phyloP scores from a whole-genome alignment of 345 rosid genomes.

The Cardamine chenopodiifolia region DNA sequence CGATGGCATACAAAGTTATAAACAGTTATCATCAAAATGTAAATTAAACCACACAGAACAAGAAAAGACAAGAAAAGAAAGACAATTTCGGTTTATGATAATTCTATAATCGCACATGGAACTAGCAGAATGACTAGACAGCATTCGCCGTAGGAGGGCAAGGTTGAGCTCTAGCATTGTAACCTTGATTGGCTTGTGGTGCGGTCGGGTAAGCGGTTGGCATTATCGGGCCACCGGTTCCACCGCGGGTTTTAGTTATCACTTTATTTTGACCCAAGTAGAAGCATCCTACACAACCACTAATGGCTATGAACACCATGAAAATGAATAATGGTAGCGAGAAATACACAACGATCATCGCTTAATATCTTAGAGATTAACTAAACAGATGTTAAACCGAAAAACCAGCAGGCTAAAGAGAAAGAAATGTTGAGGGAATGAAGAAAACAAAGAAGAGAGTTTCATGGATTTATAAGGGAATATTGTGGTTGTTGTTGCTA shows the following conservation, averaged over 20 bases:
- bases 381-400: not conserved
- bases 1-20: not conserved
- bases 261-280: slow-evolving; percentile 31
- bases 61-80: not conserved
- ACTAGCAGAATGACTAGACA: slow-evolving; percentile 20
- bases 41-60: slow-evolving; percentile 10
- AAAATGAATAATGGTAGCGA: slow-evolving; percentile 35
- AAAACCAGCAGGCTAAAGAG: not conserved
- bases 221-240: slow-evolving; percentile 9
- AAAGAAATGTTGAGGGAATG: not conserved
- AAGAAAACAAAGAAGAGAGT: slow-evolving; percentile 6
- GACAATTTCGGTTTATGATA: not conserved
- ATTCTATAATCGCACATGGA: not conserved
- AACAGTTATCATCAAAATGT: not conserved
- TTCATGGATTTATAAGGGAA: not conserved
- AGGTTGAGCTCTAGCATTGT: slow-evolving; percentile 36
- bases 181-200: slow-evolving; percentile 35
- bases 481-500: not conserved
- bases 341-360: slow-evolving; percentile 20
- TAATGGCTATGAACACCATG: slow-evolving; percentile 24
- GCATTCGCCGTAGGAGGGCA: slow-evolving; percentile 29
- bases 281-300: slow-evolving; percentile 41
- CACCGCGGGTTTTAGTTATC: not conserved
- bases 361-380: not conserved
- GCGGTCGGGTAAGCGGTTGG: slow-evolving; percentile 24